A percentile compares a stretch with the other conserved stretches of the same genome.
These are phyloP conservation scores for Heritiera littoralis DNA, from an alignment of 345 rosid species.

Conservation along the genomic window DNA sequence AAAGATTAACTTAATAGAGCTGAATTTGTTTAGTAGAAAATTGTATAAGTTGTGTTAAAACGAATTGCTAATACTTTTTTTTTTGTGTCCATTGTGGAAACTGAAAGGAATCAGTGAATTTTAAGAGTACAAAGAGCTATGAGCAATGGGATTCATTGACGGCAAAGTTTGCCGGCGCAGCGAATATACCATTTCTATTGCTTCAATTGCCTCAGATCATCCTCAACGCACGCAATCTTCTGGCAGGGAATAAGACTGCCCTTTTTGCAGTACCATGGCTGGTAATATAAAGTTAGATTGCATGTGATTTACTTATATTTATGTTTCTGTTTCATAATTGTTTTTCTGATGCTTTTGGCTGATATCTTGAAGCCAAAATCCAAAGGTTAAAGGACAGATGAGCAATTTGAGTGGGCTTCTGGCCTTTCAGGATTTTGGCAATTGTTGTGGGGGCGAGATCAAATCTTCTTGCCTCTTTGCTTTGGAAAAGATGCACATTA, in stretches of 20 bases:
- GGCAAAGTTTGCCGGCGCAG: slow-evolving; percentile 66
- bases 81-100: slow-evolving; percentile 2
- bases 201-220: slow-evolving; percentile 89
- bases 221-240: slow-evolving; percentile 76
- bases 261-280: slow-evolving; percentile 91
- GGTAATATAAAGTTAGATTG: slow-evolving; percentile 34
- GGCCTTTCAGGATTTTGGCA: neutral
- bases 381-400: neutral
- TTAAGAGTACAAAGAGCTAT: slow-evolving; percentile 37
- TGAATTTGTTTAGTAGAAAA: neutral
- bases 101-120: slow-evolving; percentile 42
- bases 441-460: neutral
- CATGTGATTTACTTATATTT: neutral
- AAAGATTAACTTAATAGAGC: neutral
- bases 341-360: neutral
- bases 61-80: neutral
- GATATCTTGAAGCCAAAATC: neutral
- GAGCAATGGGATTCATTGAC: slow-evolving; percentile 84
- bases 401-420: neutral
- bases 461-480: neutral
- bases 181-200: slow-evolving; percentile 77
- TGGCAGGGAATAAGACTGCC: slow-evolving; percentile 75
- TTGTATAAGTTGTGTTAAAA: neutral
- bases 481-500: neutral
- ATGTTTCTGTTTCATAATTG: neutral